A percentile compares a stretch with the other conserved stretches of the same genome.
phyloP scores from a whole-genome alignment of 2,329 filamentous ascomycete genomes.

The Graphilbum fragrans region DNA sequence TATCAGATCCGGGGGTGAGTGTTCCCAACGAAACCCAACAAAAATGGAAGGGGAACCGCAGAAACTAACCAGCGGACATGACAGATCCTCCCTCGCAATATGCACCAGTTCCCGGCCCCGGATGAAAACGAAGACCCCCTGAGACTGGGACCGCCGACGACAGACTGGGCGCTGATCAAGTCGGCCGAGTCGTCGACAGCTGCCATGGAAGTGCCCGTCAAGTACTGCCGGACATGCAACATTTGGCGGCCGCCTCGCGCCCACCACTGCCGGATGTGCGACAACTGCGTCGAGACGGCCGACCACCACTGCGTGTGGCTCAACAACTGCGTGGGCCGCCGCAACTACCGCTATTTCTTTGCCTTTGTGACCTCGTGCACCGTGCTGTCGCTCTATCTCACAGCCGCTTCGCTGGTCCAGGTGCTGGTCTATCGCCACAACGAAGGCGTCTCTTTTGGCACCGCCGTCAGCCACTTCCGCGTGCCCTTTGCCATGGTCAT shows the following conservation, averaged over 20 bases:
- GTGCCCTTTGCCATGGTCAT: conserved; percentile 83
- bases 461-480: conserved; percentile 57
- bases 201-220: conserved; percentile 95
- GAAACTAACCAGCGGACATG: background rate
- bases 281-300: conserved; percentile 94
- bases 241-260: conserved; percentile 94
- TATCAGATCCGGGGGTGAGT: conserved; percentile 82
- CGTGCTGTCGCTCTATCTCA: conserved; percentile 61
- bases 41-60: background rate
- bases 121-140: conserved; percentile 71
- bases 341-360: conserved; percentile 98
- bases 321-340: conserved; percentile 93
- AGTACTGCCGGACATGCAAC: conserved; percentile 95
- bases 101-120: conserved; percentile 74
- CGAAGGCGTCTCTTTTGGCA: conserved; percentile 53
- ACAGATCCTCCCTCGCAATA: conserved; percentile 82
- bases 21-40: background rate
- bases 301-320: conserved; percentile 99
- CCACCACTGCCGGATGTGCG: conserved; percentile 92
- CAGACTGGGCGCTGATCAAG: conserved; percentile 87
- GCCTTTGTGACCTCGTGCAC: conserved; percentile 75
- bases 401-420: conserved; percentile 70
- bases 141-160: conserved; percentile 70
- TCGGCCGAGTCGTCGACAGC: conserved; percentile 62
- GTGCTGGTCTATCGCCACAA: conserved; percentile 58